Evolutionary conservation across 164 flowering plant genomes (phyloP), one percentile per base, ranked within the genome.

Genomic region (Umbellularia californica): DNA sequence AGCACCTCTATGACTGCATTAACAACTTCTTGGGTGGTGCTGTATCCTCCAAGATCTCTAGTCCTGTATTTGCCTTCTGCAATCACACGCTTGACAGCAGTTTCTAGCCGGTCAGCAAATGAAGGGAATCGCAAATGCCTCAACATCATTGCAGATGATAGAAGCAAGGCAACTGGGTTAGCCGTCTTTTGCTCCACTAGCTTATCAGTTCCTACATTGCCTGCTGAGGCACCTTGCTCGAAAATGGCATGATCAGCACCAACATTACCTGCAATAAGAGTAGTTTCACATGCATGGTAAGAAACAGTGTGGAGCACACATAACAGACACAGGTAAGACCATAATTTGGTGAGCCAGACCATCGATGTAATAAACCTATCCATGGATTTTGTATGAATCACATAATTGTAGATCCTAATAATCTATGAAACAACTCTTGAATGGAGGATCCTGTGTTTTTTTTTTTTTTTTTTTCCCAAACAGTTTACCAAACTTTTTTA

Each of bases 191-290:
- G 51, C 74, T 76, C 78, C 64, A 71, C 19, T 22, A 71, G 58
- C 52, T 65, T 71, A 67, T 71, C 74, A 28, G 51, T 76, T 66
- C 78, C 78, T 20, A 76, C 78, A 52, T 76, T 76, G 15, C 74
- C 78, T 35, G 78, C 78, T 3, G 78, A 76, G 10, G 78, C 78
- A 20, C 78, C 78, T 28, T 76, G 78, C 78, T 76, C 78, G 52
- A 76, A 76, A 33, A 76, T 41, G 30, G 78, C 78, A 66, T 76
- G 74, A 66, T 71, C 74, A 4, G 78, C 74, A 60, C 78, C 78
- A 23, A 76, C 78, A 65, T 76, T 76, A 23, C 78, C 78, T 76
- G 74, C 65, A 71, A 20, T 20, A 55, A 55, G n/a, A 55, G 60
- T 15, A 55, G 60, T 15, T 15, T 55, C 60, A 55, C 60, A 55